phyloP scores from a whole-genome alignment of 805 yeast genomes.

The Kodamaea kaohsiungensis region DNA sequence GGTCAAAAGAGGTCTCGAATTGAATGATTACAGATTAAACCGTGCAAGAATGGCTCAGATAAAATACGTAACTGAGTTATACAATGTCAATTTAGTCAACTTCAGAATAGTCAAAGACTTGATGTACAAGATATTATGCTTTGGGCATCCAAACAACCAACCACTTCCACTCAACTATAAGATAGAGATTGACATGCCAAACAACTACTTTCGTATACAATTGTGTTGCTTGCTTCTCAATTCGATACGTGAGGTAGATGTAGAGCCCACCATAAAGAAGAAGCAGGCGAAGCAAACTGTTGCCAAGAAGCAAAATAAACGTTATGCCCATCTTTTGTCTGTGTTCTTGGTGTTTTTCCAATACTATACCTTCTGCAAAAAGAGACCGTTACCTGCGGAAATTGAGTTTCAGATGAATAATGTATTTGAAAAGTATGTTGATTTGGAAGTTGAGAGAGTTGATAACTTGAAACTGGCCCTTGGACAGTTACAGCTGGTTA shows the following conservation, averaged over 20 bases:
- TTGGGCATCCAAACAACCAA: slow-evolving; percentile 62
- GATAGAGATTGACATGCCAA: slow-evolving; percentile 57
- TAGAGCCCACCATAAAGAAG: not conserved
- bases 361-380: slow-evolving; percentile 65
- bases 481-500: not conserved
- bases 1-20: slow-evolving; percentile 65
- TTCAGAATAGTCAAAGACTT: slow-evolving; percentile 50
- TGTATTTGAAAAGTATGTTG: slow-evolving; percentile 33
- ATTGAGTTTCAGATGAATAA: slow-evolving; percentile 53
- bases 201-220: slow-evolving; percentile 71
- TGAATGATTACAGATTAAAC: slow-evolving; percentile 57
- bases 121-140: slow-evolving; percentile 56
- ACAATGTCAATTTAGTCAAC: slow-evolving; percentile 48
- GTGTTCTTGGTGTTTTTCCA: slow-evolving; percentile 57
- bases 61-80: slow-evolving; percentile 59
- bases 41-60: slow-evolving; percentile 63
- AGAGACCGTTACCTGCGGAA: slow-evolving; percentile 63
- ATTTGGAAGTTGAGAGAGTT: slow-evolving; percentile 34
- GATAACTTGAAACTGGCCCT: slow-evolving; percentile 1
- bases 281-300: slow-evolving; percentile 1
- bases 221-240: slow-evolving; percentile 39
- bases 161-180: slow-evolving; percentile 50
- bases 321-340: slow-evolving; percentile 2
- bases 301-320: slow-evolving; percentile 1
- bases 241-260: slow-evolving; percentile 11